Percentiles rank a stretch among this genome's conserved stretches.
These are phyloP conservation scores for Diaporthe citrichinensis DNA, from an alignment of 2,329 filamentous ascomycete genomes.

Conservation along the genomic window DNA sequence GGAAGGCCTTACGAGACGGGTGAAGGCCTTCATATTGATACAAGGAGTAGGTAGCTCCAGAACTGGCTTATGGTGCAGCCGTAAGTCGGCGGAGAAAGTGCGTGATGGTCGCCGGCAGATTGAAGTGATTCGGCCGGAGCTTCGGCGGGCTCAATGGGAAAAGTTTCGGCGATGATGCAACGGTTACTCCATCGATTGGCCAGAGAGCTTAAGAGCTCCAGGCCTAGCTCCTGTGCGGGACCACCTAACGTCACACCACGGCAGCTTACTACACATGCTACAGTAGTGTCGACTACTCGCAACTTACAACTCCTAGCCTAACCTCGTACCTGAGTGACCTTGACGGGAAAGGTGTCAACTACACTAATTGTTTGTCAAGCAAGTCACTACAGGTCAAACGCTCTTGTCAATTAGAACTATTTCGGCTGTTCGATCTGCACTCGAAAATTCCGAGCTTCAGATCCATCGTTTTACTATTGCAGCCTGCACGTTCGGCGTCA, in stretches of 20 bases:
- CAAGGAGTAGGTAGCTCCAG: neutral
- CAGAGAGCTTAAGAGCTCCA: conserved; percentile 21
- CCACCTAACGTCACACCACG: neutral
- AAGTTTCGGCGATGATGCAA: conserved; percentile 37
- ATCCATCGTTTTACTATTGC: neutral
- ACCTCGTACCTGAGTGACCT: neutral
- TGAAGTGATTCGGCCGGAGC: conserved; percentile 6
- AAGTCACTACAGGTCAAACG: neutral
- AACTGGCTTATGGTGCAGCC: neutral
- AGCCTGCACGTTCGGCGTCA: neutral
- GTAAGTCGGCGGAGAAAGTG: neutral
- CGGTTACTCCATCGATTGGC: conserved; percentile 4
- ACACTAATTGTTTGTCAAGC: neutral
- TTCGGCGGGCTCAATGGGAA: conserved; percentile 1
- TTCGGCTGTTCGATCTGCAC: neutral
- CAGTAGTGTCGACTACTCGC: neutral
- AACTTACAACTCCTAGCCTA: neutral
- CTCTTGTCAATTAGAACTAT: too few relatives aligned
- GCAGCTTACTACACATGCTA: neutral
- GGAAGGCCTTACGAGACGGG: conserved; percentile 29
- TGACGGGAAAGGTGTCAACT: conserved; percentile 15
- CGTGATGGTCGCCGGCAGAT: neutral
- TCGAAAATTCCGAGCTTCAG: neutral
- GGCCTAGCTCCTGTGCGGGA: conserved; percentile 7
- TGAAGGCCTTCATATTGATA: conserved; percentile 38